Percentiles rank a stretch among this genome's conserved stretches.
Conservation (phyloP, 306 rosid genomes). For the Trifolium repens region DNA sequence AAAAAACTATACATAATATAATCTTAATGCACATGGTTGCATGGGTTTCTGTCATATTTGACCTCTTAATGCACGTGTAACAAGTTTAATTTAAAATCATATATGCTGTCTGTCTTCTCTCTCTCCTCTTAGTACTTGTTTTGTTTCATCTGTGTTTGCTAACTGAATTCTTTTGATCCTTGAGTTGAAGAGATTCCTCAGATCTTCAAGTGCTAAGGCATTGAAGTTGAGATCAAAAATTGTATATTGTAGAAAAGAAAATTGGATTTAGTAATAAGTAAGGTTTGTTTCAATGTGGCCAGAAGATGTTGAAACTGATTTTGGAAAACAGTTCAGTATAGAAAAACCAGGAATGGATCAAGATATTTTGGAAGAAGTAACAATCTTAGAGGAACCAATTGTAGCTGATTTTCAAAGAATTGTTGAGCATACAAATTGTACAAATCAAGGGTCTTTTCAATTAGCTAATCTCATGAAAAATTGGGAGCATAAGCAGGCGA, state of each 20-base stretch:
- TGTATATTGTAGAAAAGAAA: constrained; percentile 32
- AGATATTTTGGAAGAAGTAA: constrained; percentile 87
- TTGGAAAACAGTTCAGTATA: constrained; percentile 82
- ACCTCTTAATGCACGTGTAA: constrained; percentile 89
- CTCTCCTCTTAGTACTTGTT: constrained; percentile 41
- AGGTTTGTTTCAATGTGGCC: constrained; percentile 78
- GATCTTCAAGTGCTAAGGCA: constrained; percentile 45
- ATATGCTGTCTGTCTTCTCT: constrained; percentile 56
- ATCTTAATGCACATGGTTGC: not conserved
- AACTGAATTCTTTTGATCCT: constrained; percentile 66
- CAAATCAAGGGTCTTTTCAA: constrained; percentile 87
- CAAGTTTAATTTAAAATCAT: no score
- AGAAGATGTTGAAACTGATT: constrained; percentile 75
- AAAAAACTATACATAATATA: not conserved
- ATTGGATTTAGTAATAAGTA: constrained; percentile 56
- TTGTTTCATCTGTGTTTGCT: constrained; percentile 25
- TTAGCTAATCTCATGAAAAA: constrained; percentile 70
- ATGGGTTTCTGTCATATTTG: constrained; percentile 60
- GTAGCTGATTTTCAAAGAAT: constrained; percentile 84
- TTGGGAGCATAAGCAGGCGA: constrained; percentile 94
- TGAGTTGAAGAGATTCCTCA: constrained; percentile 68
- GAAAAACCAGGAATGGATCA: constrained; percentile 82
- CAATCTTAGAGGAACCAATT: constrained; percentile 72
- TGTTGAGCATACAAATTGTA: constrained; percentile 74
- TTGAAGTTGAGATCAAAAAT: constrained; percentile 39